phyloP scores from a whole-genome alignment of 306 rosid species.

The Vigna nakashimae region DNA sequence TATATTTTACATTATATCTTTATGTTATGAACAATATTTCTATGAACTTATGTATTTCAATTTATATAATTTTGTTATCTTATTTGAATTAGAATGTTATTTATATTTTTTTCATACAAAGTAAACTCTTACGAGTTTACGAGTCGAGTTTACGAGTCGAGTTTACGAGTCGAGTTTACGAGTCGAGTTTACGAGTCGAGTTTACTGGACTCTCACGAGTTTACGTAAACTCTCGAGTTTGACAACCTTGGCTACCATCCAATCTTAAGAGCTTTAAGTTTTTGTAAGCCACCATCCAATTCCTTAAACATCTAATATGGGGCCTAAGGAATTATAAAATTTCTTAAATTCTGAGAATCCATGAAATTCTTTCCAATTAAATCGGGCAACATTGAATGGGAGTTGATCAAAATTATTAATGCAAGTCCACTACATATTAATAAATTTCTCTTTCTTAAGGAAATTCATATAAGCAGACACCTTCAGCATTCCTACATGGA shows the following conservation, averaged over 20 bases:
- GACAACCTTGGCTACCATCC: background rate
- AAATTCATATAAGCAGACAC: slow-evolving; percentile 16
- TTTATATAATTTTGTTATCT: no score
- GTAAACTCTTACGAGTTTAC: no score
- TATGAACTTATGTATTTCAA: no score
- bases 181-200: no score
- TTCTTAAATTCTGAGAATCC: background rate
- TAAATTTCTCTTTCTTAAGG: background rate
- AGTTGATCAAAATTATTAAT: slow-evolving; percentile 8
- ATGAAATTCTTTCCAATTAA: slow-evolving; percentile 2
- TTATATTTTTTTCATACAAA: no score
- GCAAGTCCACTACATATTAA: slow-evolving; percentile 1
- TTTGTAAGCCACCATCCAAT: slow-evolving; percentile 20
- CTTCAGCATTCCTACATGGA: background rate
- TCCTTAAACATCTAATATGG: slow-evolving; percentile 16
- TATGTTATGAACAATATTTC: no score
- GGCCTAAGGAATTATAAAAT: background rate
- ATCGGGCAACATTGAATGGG: slow-evolving; percentile 6
- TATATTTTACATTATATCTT: no score
- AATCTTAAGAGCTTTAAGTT: background rate
- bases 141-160: no score
- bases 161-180: no score
- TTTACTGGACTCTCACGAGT: no score
- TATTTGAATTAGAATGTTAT: no score
- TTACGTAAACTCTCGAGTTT: no score